These are phyloP conservation scores for Leccinum uliginosum DNA, from an alignment of 768 basidiomycete species.

Conservation along the genomic window DNA sequence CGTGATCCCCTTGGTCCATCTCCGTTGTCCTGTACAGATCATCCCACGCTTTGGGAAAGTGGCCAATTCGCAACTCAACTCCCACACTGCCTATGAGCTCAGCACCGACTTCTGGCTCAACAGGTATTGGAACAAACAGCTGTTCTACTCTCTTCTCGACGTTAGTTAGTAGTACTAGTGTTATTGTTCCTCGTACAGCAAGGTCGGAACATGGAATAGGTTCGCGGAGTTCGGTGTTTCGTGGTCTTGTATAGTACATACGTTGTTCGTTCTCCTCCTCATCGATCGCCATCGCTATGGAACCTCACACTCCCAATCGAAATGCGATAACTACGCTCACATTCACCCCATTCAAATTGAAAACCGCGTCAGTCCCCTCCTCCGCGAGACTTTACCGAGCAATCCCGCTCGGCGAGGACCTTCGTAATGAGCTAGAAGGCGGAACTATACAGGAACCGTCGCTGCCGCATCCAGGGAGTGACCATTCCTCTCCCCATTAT, in stretches of 20 bases:
- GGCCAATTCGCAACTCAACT: background rate
- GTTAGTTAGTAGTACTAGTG: background rate
- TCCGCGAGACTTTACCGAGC: background rate
- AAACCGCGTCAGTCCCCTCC: background rate
- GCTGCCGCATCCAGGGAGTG: background rate
- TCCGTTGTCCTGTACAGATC: background rate
- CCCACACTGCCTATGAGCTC: background rate
- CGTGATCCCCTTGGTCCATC: background rate
- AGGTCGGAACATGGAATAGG: background rate
- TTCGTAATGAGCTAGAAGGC: background rate
- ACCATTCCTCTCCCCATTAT: background rate
- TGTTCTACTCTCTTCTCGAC: background rate
- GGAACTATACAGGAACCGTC: background rate
- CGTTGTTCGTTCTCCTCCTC: background rate
- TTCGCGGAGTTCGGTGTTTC: background rate
- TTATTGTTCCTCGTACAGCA: background rate
- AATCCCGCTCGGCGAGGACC: background rate
- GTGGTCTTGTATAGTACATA: background rate
- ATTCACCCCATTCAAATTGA: background rate
- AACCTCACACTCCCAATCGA: background rate
- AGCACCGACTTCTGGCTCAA: background rate
- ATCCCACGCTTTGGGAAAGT: background rate
- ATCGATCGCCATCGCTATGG: background rate
- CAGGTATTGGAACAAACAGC: background rate
- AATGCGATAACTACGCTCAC: background rate